These are phyloP conservation scores for Alternaria arbusti DNA, from an alignment of 2,329 filamentous ascomycete genomes.

Conservation along the genomic window DNA sequence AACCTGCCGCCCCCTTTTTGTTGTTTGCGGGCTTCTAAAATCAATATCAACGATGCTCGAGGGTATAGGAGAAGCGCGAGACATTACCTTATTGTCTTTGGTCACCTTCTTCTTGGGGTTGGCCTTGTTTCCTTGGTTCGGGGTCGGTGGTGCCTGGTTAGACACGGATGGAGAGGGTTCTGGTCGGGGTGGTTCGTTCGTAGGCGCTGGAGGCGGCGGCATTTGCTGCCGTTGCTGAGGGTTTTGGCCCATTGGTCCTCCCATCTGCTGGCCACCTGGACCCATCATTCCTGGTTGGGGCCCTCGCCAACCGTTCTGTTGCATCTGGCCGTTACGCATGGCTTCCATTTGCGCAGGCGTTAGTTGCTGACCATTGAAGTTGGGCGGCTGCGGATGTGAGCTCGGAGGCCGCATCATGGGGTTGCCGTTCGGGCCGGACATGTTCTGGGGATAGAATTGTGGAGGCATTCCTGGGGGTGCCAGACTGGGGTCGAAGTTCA, in stretches of 20 bases:
- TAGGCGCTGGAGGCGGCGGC: conserved; percentile 57
- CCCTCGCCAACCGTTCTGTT: conserved; percentile 46
- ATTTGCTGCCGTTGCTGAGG: conserved; percentile 72
- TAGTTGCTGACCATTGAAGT: conserved; percentile 67
- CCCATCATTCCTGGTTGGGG: conserved; percentile 59
- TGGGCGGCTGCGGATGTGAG: conserved; percentile 54
- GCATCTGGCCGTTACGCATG: conserved; percentile 48
- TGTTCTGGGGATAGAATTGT: conserved; percentile 43
- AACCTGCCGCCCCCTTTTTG: conserved; percentile 46
- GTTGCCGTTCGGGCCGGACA: conserved; percentile 29
- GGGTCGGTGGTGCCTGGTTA: conserved; percentile 72
- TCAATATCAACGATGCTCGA: conserved; percentile 45
- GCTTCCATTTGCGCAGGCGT: conserved; percentile 64
- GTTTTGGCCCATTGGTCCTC: conserved; percentile 62
- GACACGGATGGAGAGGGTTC: conserved; percentile 57
- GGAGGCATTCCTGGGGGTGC: conserved; percentile 56
- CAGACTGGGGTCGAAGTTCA: conserved; percentile 56
- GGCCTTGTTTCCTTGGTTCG: conserved; percentile 73
- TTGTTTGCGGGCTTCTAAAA: conserved; percentile 50
- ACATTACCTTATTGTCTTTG: conserved; percentile 71
- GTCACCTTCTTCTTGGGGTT: conserved; percentile 79
- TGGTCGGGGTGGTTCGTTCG: conserved; percentile 50
- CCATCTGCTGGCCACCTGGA: conserved; percentile 61
- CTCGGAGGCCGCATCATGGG: conserved; percentile 63
- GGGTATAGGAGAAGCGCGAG: conserved; percentile 26